Percentiles rank a stretch among this genome's conserved stretches.
Evolutionary conservation across 2,329 filamentous ascomycete genomes (phyloP).

Genomic region (Hypoxylon sp.): DNA sequence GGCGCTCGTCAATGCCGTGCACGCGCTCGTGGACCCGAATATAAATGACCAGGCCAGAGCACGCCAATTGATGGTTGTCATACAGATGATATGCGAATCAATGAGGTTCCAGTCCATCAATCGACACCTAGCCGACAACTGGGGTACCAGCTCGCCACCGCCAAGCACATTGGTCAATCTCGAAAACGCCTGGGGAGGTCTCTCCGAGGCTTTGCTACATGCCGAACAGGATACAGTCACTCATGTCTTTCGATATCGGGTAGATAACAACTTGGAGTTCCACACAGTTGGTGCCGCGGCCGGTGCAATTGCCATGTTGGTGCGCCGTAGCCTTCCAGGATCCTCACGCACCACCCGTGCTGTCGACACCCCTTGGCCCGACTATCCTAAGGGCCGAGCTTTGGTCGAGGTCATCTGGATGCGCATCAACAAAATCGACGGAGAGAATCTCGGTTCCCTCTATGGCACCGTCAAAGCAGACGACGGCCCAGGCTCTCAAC

Average conservation of each 20-base stretch:
- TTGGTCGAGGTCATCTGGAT: conserved; percentile 21
- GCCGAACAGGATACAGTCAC: conserved; percentile 1
- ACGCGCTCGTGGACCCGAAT: background rate
- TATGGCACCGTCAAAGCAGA: background rate
- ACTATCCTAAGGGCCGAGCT: conserved; percentile 10
- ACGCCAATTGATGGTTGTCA: conserved; percentile 14
- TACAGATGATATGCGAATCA: conserved; percentile 25
- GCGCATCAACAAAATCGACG: conserved; percentile 19
- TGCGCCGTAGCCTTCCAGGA: background rate
- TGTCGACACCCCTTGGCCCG: background rate
- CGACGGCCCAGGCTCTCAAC: background rate
- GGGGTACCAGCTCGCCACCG: background rate
- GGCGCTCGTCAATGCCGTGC: background rate
- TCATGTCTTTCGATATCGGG: background rate
- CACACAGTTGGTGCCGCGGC: background rate
- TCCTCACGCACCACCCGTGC: background rate
- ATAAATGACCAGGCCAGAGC: background rate
- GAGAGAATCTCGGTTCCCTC: conserved; percentile 2
- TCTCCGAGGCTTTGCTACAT: conserved; percentile 1
- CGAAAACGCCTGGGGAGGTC: conserved; percentile 3
- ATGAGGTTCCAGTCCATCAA: conserved; percentile 11
- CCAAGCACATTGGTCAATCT: background rate
- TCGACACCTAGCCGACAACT: conserved; percentile 4
- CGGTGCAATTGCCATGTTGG: background rate
- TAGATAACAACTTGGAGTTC: conserved; percentile 3